Conservation (phyloP, 495 filamentous ascomycete genomes). For the Amorphotheca resinae region DNA sequence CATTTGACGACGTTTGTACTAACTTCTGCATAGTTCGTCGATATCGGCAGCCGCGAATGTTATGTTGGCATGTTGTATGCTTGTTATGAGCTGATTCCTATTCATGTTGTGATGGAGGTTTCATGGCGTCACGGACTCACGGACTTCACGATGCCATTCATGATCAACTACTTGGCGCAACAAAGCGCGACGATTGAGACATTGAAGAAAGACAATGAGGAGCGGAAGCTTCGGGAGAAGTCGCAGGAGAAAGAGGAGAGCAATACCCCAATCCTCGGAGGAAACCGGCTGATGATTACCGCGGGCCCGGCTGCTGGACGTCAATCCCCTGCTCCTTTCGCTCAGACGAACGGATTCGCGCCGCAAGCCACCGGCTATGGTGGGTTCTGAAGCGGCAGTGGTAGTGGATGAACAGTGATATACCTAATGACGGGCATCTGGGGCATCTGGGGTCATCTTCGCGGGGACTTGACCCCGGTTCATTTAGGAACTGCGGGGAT, state of each 20-base stretch:
- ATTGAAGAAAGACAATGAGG: constrained; percentile 94
- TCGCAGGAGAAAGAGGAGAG: constrained; percentile 83
- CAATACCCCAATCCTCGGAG: constrained; percentile 84
- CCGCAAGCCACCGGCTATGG: constrained; percentile 68
- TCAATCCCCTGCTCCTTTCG: constrained; percentile 48
- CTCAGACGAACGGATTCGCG: constrained; percentile 67
- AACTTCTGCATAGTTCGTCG: constrained; percentile 67
- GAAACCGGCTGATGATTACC: constrained; percentile 93
- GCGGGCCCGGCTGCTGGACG: constrained; percentile 56
- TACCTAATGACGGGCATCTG: constrained; percentile 17
- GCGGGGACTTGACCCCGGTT: no score
- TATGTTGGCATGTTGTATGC: constrained; percentile 98
- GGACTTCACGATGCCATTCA: constrained; percentile 99
- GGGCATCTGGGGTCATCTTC: constrained; percentile 1
- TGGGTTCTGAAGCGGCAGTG: constrained; percentile 31
- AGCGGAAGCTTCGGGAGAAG: constrained; percentile 80
- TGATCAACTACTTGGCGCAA: constrained; percentile 95
- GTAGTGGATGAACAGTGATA: constrained; percentile 1
- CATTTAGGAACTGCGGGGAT: no score
- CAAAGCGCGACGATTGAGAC: constrained; percentile 73
- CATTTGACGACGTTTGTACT: constrained; percentile 16
- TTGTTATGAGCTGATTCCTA: constrained; percentile 93
- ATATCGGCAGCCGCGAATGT: constrained; percentile 97
- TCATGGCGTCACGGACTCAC: constrained; percentile 92
- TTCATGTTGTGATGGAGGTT: constrained; percentile 85